Conservation (phyloP, 495 filamentous ascomycete species). For the Penicillium turbatum region DNA sequence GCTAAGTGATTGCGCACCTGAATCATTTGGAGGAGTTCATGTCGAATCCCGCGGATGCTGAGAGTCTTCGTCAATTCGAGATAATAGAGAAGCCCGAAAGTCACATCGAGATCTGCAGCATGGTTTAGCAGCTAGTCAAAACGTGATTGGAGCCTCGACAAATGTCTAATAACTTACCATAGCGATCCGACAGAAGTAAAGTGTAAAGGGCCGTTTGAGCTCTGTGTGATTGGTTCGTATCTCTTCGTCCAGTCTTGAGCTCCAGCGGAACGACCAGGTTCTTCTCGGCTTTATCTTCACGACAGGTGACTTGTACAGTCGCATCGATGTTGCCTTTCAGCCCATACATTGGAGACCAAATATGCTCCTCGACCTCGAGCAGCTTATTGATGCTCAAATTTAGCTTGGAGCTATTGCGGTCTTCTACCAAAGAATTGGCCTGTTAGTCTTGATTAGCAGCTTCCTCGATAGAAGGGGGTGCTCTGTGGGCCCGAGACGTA, state of each 20-base stretch:
- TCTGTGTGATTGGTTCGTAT: constrained; percentile 68
- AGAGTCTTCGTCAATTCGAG: constrained; percentile 82
- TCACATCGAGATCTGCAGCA: constrained; percentile 69
- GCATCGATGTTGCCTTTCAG: constrained; percentile 97
- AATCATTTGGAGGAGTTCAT: constrained; percentile 91
- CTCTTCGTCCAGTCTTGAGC: constrained; percentile 85
- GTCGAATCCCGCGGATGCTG: constrained; percentile 74
- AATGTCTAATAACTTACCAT: constrained; percentile 49
- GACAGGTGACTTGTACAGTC: constrained; percentile 86
- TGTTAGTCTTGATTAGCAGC: constrained; percentile 30
- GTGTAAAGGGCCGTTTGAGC: constrained; percentile 96
- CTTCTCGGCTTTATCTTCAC: constrained; percentile 56
- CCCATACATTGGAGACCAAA: constrained; percentile 96
- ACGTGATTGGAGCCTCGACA: background rate
- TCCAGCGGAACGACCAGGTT: constrained; percentile 87
- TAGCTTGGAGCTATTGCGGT: constrained; percentile 65
- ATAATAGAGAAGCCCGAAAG: constrained; percentile 89
- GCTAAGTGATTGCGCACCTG: constrained; percentile 91
- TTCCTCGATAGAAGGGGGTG: background rate
- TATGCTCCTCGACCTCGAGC: constrained; percentile 92
- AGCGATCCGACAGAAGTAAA: constrained; percentile 85
- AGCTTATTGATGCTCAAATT: constrained; percentile 86
- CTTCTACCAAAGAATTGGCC: constrained; percentile 69
- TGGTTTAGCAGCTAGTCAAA: constrained; percentile 12
- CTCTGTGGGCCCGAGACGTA: constrained; percentile 32